Evolutionary conservation across 2,329 filamentous ascomycete species (phyloP).

Genomic region (Neocucurbitaria cava): DNA sequence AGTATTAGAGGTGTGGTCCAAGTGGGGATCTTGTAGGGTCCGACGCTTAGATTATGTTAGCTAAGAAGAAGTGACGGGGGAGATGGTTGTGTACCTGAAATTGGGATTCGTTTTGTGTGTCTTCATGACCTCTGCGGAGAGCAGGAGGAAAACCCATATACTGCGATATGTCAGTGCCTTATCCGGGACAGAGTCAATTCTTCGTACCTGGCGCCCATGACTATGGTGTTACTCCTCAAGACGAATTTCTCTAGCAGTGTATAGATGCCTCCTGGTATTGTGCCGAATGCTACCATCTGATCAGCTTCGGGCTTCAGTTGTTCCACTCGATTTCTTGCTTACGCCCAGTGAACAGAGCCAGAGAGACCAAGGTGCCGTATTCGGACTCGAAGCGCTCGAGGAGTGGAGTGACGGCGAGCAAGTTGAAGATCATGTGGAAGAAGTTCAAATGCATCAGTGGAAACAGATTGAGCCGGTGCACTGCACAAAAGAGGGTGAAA

Average conservation of each 20-base stretch:
- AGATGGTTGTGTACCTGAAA: conserved; percentile 60
- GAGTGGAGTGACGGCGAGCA: conserved; percentile 81
- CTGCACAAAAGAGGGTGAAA: conserved; percentile 54
- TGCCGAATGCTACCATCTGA: conserved; percentile 48
- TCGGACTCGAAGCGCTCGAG: conserved; percentile 93
- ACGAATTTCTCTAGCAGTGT: conserved; percentile 78
- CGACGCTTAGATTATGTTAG: conserved; percentile 52
- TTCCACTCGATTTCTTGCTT: conserved; percentile 49
- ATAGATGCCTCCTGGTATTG: conserved; percentile 81
- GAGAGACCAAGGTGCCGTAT: conserved; percentile 86
- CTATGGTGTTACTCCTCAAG: conserved; percentile 72
- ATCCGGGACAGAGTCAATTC: not conserved
- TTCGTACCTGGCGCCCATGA: conserved; percentile 81
- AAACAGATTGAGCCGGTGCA: conserved; percentile 92
- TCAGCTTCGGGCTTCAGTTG: conserved; percentile 58
- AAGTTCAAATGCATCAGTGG: conserved; percentile 84
- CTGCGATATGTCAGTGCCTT: conserved; percentile 55
- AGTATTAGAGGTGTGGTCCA: conserved; percentile 88
- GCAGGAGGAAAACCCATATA: conserved; percentile 89
- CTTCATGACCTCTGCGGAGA: conserved; percentile 85
- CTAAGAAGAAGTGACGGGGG: conserved; percentile 42
- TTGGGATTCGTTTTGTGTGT: conserved; percentile 82
- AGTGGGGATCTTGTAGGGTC: conserved; percentile 79
- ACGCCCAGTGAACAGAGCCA: conserved; percentile 91
- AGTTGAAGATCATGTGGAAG: conserved; percentile 81